Percentiles rank a stretch among this genome's conserved stretches.
phyloP scores from a whole-genome alignment of 352 stramenopile genomes.

The Paralagenidium karlingii region DNA sequence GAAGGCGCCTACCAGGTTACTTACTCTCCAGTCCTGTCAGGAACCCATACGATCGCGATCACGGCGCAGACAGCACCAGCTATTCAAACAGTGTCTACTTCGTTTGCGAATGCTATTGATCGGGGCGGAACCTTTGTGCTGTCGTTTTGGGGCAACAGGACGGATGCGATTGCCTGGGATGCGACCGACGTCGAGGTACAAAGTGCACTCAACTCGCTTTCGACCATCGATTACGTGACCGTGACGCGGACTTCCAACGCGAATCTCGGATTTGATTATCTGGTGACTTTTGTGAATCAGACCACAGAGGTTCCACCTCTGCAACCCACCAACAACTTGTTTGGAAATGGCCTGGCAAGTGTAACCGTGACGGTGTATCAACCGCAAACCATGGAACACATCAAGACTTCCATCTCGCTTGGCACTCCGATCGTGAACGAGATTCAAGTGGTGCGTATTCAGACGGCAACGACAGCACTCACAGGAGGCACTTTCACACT shows the following conservation, averaged over 20 bases:
- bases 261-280: constrained; percentile 63
- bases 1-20: constrained; percentile 77
- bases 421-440: constrained; percentile 54
- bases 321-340: constrained; percentile 47
- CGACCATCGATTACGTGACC: not conserved
- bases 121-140: constrained; percentile 81
- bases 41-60: constrained; percentile 78
- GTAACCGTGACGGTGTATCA: constrained; percentile 15
- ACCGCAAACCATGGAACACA: constrained; percentile 33
- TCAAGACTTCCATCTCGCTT: constrained; percentile 48
- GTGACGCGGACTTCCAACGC: constrained; percentile 36
- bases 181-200: constrained; percentile 54
- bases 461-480: constrained; percentile 18
- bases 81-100: constrained; percentile 70
- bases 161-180: constrained; percentile 66
- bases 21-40: constrained; percentile 76
- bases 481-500: constrained; percentile 53
- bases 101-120: constrained; percentile 50
- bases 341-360: constrained; percentile 26
- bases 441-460: constrained; percentile 44
- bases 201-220: constrained; percentile 43
- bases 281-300: constrained; percentile 36
- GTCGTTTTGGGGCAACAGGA: constrained; percentile 41
- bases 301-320: constrained; percentile 19
- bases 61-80: constrained; percentile 63